Conservation (phyloP, 345 rosid species). For the Mercurialis annua region DNA sequence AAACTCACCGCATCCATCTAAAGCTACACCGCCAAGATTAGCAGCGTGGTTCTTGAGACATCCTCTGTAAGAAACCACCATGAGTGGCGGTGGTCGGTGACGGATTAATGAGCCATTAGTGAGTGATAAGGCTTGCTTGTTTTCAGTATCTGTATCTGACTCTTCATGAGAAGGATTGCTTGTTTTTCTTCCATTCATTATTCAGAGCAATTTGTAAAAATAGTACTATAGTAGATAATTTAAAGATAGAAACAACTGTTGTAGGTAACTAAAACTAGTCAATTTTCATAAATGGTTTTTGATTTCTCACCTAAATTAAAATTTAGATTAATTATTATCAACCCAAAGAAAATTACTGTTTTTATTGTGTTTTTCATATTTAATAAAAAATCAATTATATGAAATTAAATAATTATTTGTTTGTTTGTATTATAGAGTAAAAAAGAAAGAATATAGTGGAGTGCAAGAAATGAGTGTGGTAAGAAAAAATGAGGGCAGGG, state of each 20-base stretch:
- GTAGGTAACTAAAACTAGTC: neutral
- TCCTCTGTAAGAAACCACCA: constrained; percentile 66
- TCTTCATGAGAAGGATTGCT: neutral
- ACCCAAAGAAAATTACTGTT: too few relatives aligned
- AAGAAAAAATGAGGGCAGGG: neutral
- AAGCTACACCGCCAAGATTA: constrained; percentile 61
- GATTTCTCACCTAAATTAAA: neutral
- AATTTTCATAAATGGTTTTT: neutral
- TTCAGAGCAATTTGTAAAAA: constrained; percentile 1
- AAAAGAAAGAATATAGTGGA: constrained; percentile 10
- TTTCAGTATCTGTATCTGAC: constrained; percentile 24
- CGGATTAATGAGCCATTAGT: constrained; percentile 4
- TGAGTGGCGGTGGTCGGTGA: neutral
- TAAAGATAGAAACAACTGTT: neutral
- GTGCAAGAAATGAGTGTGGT: neutral
- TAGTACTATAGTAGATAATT: neutral
- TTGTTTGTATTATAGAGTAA: too few relatives aligned
- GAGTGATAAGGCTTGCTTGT: constrained; percentile 21
- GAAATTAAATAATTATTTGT: too few relatives aligned
- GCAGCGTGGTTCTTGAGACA: constrained; percentile 86
- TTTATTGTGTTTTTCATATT: neutral
- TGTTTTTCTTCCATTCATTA: neutral
- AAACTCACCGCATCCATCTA: constrained; percentile 89
- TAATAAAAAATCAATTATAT: too few relatives aligned
- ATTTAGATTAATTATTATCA: too few relatives aligned